Base-by-base conservation (phyloP, 2,329 filamentous ascomycete species). In the Aspergillus ochraceus region DNA sequence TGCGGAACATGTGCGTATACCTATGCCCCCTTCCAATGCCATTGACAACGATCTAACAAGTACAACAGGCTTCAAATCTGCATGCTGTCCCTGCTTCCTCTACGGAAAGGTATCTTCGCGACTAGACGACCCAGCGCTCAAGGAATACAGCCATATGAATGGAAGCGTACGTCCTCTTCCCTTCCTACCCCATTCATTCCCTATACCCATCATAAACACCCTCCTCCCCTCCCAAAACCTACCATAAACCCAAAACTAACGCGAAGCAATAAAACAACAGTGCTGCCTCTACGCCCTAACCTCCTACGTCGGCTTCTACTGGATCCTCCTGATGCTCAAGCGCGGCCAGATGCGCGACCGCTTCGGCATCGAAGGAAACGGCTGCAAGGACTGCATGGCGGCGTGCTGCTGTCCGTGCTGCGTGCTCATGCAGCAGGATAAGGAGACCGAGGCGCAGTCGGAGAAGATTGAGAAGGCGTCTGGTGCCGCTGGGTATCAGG, bases 401-500 rank as follows among this genome's bases (percentile, higher is more conserved):
- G 74, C 80, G 14, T 85, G 76, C 71, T 87, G 80, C 75, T 87
- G 85, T 70, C 70, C 76, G 39, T 86, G 83, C 78, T 87, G 85
- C 67, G 77, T 79, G 6, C 71, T 86, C 59, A 78, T 86, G 63
- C 85, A 88, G 75, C 79, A 86, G 58, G 83, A 86, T 68, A 84
- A 85, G 64, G 85, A 87, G 67, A 79, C 69, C 12, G 64, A 68
- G 19, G 58, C 52, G 8, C 64, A 70, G 57, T 60, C 62, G 4
- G 59, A 60, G 4, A 54, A 47, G 6, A 20, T 57, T 14, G 36
- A 42, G 24, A 58, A 64, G 29, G 55, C 58, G 22, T 63, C 60
- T 8, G 68, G 36, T 8, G 36, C 36, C 3, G 36, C 36, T 42
- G 36, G 66, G 19, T 73, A 73, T 58, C 66, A 73, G 60, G 57